phyloP scores from a whole-genome alignment of 129 eudicot genomes.

The Artemisia tridentata region DNA sequence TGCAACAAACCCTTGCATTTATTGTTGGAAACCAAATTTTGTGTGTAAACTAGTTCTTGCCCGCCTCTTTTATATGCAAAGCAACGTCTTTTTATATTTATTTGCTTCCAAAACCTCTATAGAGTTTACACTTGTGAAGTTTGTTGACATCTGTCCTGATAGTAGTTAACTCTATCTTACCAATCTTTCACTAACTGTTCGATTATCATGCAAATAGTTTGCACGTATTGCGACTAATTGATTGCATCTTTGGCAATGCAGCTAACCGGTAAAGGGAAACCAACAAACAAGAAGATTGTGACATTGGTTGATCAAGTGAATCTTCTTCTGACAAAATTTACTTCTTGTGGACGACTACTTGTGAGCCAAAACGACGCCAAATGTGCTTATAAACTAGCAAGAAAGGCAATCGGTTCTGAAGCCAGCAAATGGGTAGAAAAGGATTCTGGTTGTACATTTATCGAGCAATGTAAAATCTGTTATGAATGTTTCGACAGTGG shows the following conservation, averaged over 20 bases:
- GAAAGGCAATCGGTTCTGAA: constrained; percentile 43
- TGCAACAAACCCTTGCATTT: neutral
- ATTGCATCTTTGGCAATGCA: constrained; percentile 29
- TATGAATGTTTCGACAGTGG: constrained; percentile 28
- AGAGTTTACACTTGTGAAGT: no score
- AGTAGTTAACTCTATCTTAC: no score
- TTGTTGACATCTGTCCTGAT: no score
- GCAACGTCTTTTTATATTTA: no score
- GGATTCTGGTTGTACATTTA: neutral
- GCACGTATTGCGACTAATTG: neutral
- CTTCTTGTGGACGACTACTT: constrained; percentile 21
- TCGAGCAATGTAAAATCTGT: constrained; percentile 53
- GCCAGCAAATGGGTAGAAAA: constrained; percentile 16
- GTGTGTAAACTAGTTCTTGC: neutral
- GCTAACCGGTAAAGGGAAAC: constrained; percentile 48
- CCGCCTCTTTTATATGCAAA: neutral
- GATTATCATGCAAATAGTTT: neutral
- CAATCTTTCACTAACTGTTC: neutral
- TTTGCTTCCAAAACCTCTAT: no score
- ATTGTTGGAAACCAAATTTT: neutral
- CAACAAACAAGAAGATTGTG: constrained; percentile 18
- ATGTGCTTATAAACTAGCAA: constrained; percentile 58
- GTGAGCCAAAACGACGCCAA: constrained; percentile 31
- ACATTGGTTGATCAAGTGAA: constrained; percentile 38
- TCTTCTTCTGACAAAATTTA: constrained; percentile 41